Conservation (phyloP, 495 filamentous ascomycete species). For the Aspergillus campestris region DNA sequence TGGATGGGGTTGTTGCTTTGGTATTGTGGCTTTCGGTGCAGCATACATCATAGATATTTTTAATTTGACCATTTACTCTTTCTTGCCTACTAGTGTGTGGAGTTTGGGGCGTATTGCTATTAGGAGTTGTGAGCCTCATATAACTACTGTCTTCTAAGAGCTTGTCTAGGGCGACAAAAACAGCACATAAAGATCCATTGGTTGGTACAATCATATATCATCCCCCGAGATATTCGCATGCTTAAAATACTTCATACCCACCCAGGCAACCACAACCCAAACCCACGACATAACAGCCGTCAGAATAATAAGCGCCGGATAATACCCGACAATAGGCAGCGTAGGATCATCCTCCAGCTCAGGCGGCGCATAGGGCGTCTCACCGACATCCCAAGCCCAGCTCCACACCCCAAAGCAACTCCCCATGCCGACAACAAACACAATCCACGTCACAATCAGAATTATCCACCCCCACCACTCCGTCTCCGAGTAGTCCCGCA, state of each 20-base stretch:
- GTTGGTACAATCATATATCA: constrained; percentile 29
- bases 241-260: constrained; percentile 98
- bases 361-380: constrained; percentile 85
- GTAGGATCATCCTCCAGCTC: constrained; percentile 91
- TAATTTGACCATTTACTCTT: too few relatives aligned
- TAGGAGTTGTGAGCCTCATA: too few relatives aligned
- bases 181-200: too few relatives aligned
- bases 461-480: constrained; percentile 97
- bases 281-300: constrained; percentile 97
- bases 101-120: too few relatives aligned
- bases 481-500: constrained; percentile 86
- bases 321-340: constrained; percentile 91
- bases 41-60: too few relatives aligned
- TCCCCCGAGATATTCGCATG: constrained; percentile 79
- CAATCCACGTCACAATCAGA: constrained; percentile 79
- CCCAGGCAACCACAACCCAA: constrained; percentile 94
- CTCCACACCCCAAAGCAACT: constrained; percentile 96
- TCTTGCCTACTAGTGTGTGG: too few relatives aligned
- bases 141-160: too few relatives aligned
- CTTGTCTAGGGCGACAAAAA: too few relatives aligned
- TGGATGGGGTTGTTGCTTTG: not conserved
- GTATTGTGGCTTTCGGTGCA: not conserved
- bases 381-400: constrained; percentile 99
- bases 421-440: constrained; percentile 93
- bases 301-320: constrained; percentile 86